Evolutionary conservation across 2,329 filamentous ascomycete genomes (phyloP).

Genomic region (Ascochyta fabae): DNA sequence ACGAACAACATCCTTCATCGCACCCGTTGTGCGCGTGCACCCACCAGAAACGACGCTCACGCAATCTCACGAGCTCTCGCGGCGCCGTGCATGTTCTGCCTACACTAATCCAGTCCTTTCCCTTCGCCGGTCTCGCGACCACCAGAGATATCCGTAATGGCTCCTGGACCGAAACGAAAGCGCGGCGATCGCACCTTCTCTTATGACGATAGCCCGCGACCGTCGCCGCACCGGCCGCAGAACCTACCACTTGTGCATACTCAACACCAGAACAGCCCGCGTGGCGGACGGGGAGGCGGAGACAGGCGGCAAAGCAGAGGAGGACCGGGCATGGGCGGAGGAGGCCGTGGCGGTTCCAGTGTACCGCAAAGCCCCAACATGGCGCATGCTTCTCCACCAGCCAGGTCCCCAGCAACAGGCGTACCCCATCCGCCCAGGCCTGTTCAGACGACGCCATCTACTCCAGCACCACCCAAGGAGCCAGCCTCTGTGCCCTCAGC

Average conservation of each 20-base stretch:
- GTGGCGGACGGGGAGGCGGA: conserved; percentile 37
- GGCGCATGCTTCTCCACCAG: conserved; percentile 38
- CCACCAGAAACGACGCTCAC: background rate
- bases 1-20: background rate
- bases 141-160: conserved; percentile 53
- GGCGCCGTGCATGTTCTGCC: conserved; percentile 39
- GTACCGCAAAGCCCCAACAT: conserved; percentile 40
- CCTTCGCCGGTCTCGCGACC: conserved; percentile 36
- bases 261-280: conserved; percentile 45
- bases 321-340: conserved; percentile 34
- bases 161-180: conserved; percentile 64
- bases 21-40: background rate
- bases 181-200: conserved; percentile 55
- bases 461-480: conserved; percentile 25
- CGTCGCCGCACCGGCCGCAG: conserved; percentile 60
- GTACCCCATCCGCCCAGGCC: conserved; percentile 25
- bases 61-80: conserved; percentile 10
- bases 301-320: conserved; percentile 24
- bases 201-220: conserved; percentile 52
- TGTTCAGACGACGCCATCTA: conserved; percentile 27
- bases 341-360: conserved; percentile 38
- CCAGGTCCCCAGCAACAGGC: conserved; percentile 40
- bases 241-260: conserved; percentile 61
- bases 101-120: conserved; percentile 25
- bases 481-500: conserved; percentile 44